Percentiles rank a stretch among this genome's conserved stretches.
Conservation (phyloP, 2,329 filamentous ascomycete genomes). For the Aspergillus brasiliensis region DNA sequence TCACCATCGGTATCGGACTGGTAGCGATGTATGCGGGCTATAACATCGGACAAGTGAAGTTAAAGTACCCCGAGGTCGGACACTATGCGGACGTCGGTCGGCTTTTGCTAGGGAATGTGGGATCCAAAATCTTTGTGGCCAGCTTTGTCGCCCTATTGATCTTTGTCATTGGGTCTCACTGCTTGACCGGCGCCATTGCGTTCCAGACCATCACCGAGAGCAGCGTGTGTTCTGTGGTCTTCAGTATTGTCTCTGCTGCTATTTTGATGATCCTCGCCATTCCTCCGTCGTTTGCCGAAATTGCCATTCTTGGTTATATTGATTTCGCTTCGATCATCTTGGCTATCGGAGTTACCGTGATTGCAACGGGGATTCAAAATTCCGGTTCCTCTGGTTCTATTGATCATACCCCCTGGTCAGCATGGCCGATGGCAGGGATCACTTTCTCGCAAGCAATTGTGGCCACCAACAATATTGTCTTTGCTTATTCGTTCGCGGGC, state of each 20-base stretch:
- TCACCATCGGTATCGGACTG: slow-evolving; percentile 40
- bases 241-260: slow-evolving; percentile 45
- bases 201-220: slow-evolving; percentile 44
- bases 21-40: slow-evolving; percentile 46
- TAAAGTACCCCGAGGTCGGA: slow-evolving; percentile 39
- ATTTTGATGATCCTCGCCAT: slow-evolving; percentile 34
- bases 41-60: slow-evolving; percentile 42
- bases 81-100: slow-evolving; percentile 48
- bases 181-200: slow-evolving; percentile 50
- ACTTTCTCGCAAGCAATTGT: slow-evolving; percentile 31
- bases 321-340: slow-evolving; percentile 36
- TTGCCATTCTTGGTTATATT: slow-evolving; percentile 36
- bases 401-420: slow-evolving; percentile 11
- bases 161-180: slow-evolving; percentile 48
- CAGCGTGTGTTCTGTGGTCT: slow-evolving; percentile 39
- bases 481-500: slow-evolving; percentile 42
- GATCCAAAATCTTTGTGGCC: slow-evolving; percentile 41
- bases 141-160: slow-evolving; percentile 47
- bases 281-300: slow-evolving; percentile 35
- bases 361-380: slow-evolving; percentile 32
- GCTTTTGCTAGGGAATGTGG: slow-evolving; percentile 45
- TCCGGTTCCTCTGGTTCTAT: slow-evolving; percentile 16
- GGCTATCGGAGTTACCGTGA: slow-evolving; percentile 35
- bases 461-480: slow-evolving; percentile 33
- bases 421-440: slow-evolving; percentile 19